These are phyloP conservation scores for Pelagophyceae sp. DNA, from an alignment of 352 stramenopile species.

Conservation along the genomic window DNA sequence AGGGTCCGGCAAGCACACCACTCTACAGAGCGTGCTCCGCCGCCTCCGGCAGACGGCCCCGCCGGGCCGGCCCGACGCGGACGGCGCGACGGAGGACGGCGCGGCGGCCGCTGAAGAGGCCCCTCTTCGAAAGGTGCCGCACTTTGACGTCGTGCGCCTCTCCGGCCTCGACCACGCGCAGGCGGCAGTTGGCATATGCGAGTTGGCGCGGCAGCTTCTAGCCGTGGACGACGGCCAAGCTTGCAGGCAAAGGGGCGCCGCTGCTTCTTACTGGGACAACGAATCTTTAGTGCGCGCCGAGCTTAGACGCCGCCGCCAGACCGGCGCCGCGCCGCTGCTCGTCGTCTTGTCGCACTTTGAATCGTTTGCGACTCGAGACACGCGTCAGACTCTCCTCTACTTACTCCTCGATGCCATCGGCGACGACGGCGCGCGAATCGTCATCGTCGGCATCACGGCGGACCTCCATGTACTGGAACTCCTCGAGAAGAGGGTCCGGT, in stretches of 20 bases:
- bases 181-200: not conserved
- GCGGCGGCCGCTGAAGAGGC: no score
- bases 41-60: not conserved
- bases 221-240: not conserved
- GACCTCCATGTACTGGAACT: conserved; percentile 10
- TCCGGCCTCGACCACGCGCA: not conserved
- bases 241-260: not conserved
- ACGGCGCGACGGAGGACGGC: no score
- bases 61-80: no score
- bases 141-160: conserved; percentile 4
- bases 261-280: not conserved
- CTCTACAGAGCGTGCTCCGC: not conserved
- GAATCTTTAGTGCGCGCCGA: not conserved
- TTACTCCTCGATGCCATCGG: not conserved
- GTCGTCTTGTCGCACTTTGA: not conserved
- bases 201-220: not conserved
- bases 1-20: not conserved
- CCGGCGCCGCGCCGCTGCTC: not conserved
- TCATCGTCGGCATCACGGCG: conserved; percentile 11
- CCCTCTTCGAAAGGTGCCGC: no score
- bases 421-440: not conserved
- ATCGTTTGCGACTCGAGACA: not conserved
- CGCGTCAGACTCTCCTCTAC: conserved; percentile 11
- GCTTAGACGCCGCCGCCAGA: not conserved
- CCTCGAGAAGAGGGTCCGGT: conserved; percentile 12